Percentiles rank a stretch among this genome's conserved stretches.
These are phyloP conservation scores for Eucommia ulmoides DNA, from an alignment of 257 asterid genomes.

Conservation along the genomic window DNA sequence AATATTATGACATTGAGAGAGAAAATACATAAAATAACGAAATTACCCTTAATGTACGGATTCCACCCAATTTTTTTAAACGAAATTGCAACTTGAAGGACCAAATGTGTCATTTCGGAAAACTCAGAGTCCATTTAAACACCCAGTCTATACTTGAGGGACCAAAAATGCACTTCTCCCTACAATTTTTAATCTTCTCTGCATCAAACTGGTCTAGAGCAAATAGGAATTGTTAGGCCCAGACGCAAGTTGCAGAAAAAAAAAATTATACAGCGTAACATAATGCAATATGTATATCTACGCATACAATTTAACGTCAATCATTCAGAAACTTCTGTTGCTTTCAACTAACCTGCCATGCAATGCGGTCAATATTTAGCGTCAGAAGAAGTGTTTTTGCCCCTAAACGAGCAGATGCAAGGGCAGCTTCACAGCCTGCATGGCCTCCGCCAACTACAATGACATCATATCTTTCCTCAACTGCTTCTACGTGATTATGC, in stretches of 20 bases:
- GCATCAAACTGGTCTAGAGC: not conserved
- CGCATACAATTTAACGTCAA: too few species aligned
- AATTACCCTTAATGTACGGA: not conserved
- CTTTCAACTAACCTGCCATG: conserved; percentile 94
- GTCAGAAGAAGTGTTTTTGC: conserved; percentile 94
- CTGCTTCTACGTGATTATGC: conserved; percentile 23
- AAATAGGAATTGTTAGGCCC: not conserved
- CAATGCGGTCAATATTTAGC: conserved; percentile 89
- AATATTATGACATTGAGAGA: too few species aligned
- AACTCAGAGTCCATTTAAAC: too few species aligned
- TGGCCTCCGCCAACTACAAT: conserved; percentile 98
- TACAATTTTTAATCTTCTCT: not conserved
- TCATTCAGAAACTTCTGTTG: too few species aligned
- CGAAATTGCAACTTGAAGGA: too few species aligned
- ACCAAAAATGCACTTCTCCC: too few species aligned
- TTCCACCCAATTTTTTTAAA: not conserved
- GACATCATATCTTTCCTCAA: conserved; percentile 74
- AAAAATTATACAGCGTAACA: not conserved
- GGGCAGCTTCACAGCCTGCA: conserved; percentile 99
- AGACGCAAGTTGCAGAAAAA: not conserved
- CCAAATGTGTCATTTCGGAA: too few species aligned
- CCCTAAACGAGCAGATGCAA: conserved; percentile 93
- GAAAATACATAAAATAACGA: not conserved
- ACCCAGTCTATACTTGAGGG: too few species aligned
- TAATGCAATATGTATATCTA: not conserved